Percentiles rank a stretch among this genome's conserved stretches.
Conservation (phyloP, 768 basidiomycete genomes). For the Rhodotorula taiwanensis region DNA sequence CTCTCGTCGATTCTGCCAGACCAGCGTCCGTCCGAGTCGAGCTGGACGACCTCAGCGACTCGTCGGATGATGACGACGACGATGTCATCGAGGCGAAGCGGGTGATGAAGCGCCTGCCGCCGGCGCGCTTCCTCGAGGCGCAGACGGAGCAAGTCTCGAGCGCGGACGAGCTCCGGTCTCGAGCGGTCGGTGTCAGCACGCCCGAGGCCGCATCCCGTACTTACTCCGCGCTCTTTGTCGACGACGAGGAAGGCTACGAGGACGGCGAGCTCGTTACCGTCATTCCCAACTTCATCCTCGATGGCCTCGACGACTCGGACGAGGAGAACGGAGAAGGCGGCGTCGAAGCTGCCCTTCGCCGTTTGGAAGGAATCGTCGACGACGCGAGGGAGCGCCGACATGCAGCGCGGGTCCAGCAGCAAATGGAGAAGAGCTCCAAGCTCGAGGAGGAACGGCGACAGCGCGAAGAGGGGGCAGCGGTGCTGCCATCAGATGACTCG, state of each 20-base stretch:
- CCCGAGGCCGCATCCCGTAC: no score
- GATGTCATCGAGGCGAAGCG: conserved; percentile 29
- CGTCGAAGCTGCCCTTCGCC: conserved; percentile 69
- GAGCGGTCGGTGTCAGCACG: no score
- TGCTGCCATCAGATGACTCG: no score
- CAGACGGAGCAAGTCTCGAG: no score
- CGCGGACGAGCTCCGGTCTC: no score
- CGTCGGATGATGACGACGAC: conserved; percentile 33
- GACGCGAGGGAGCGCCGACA: conserved; percentile 52
- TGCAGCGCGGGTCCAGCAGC: conserved; percentile 34
- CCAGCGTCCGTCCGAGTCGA: conserved; percentile 32
- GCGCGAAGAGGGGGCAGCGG: no score
- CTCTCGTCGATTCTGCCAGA: neutral
- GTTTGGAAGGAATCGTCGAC: conserved; percentile 81
- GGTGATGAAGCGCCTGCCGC: conserved; percentile 38
- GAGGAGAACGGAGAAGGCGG: conserved; percentile 62
- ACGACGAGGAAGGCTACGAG: conserved; percentile 26
- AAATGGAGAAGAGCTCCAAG: conserved; percentile 34
- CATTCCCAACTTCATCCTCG: conserved; percentile 53
- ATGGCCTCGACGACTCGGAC: conserved; percentile 49
- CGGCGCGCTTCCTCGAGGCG: conserved; percentile 35
- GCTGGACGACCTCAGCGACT: conserved; percentile 40
- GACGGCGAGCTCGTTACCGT: conserved; percentile 40
- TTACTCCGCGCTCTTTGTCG: conserved; percentile 25
- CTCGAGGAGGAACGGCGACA: conserved; percentile 7